Evolutionary conservation across 768 basidiomycete species (phyloP), one percentile per base, ranked within the genome.

Genomic region (Lentinula aciculospora): DNA sequence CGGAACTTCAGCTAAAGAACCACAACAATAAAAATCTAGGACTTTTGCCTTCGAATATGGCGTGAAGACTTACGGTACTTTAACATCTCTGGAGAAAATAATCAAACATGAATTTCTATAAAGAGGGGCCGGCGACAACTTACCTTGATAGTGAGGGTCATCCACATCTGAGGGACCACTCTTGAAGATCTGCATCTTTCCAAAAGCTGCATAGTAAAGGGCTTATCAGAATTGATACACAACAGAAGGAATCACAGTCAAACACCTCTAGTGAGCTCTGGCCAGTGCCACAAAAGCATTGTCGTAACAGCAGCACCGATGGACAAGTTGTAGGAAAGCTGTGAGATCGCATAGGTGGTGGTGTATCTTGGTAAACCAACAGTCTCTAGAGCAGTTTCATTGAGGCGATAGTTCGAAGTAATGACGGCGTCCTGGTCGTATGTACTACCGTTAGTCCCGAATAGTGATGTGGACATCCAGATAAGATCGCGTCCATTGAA

Each of bases 251-350:
- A 21, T 21, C 15, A 40, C 4, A 36, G 1, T n/a, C 13, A n/a
- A n/a, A n/a, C n/a, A 76, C 77, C 76, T 25, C 59, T 63, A 61
- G 71, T 76, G 27, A 82, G 60, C 58, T 83, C 80, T 5, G 68
- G 68, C 79, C 78, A 81, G 61, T 82, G 72, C 81, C 79, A 82
- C 23, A 83, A 60, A 17, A 78, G 61, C 9, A 83, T 68, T 58
- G 77, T 79, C 3, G 76, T 78, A 34, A 81, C 71, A 1, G 79
- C 77, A 7, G 78, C 73, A 5, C 80, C 79, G n/a, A 81, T 68
- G 7, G 74, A 74, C 21, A 80, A 63, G 63, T 82, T 81, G 63
- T 79, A 80, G 60, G 73, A 76, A 57, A 81, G 65, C 59, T 80
- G 77, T 4, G 75, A 75, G 36, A 81, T 65, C 0, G 73, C 74